Conservation (phyloP, 768 basidiomycete genomes). For the Pisolithus microcarpus region DNA sequence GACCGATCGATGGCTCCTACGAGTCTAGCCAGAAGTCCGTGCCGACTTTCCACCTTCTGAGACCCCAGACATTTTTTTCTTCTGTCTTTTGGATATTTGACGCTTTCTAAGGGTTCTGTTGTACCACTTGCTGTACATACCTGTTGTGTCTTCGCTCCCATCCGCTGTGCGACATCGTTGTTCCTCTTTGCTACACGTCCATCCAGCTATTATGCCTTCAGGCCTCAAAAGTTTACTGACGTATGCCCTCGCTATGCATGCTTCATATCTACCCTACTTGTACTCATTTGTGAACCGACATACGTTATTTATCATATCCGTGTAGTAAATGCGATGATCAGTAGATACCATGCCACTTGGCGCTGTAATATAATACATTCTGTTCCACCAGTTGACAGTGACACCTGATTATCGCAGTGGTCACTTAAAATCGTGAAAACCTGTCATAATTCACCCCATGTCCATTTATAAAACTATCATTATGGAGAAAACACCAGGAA, state of each 20-base stretch:
- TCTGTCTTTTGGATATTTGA: conserved; percentile 4
- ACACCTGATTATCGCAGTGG: background rate
- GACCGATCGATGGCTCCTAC: conserved; percentile 37
- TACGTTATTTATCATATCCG: conserved; percentile 1
- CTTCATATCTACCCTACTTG: conserved; percentile 1
- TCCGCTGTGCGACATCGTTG: background rate
- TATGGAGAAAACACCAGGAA: too few relatives aligned
- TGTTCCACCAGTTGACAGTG: background rate
- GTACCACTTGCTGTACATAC: conserved; percentile 6
- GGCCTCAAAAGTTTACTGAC: background rate
- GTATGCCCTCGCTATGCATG: conserved; percentile 1
- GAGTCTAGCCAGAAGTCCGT: conserved; percentile 39
- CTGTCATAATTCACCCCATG: background rate
- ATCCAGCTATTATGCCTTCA: background rate
- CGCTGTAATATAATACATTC: background rate
- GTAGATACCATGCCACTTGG: conserved; percentile 1
- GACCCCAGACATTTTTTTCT: conserved; percentile 3
- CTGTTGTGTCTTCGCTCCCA: background rate
- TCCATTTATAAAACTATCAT: background rate
- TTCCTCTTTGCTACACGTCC: background rate
- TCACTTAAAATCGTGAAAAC: background rate
- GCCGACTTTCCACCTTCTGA: conserved; percentile 55
- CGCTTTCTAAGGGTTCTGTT: conserved; percentile 4
- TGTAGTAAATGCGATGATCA: background rate
- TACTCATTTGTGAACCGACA: background rate